Percentiles rank a stretch among this genome's conserved stretches.
phyloP scores from a whole-genome alignment of 345 rosid species.

The Kernera saxatilis region DNA sequence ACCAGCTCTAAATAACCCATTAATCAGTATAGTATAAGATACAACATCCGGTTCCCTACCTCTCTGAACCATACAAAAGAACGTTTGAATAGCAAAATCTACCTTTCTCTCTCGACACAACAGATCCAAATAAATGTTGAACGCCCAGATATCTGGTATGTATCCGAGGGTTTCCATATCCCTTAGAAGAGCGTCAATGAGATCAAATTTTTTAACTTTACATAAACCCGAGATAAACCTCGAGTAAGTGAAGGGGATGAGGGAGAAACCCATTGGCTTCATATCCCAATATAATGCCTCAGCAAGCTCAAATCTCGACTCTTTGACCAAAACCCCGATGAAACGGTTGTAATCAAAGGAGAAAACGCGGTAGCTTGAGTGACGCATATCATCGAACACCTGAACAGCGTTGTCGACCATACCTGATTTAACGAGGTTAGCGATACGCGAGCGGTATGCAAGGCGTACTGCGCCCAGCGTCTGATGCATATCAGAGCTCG shows the following conservation, averaged over 20 bases:
- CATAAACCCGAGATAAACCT: slow-evolving; percentile 90
- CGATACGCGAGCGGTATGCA: slow-evolving; percentile 65
- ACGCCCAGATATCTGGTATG: slow-evolving; percentile 80
- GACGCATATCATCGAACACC: slow-evolving; percentile 91
- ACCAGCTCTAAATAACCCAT: slow-evolving; percentile 57
- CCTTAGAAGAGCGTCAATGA: slow-evolving; percentile 47
- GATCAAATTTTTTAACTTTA: slow-evolving; percentile 44
- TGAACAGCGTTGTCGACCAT: slow-evolving; percentile 67
- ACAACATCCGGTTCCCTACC: slow-evolving; percentile 90
- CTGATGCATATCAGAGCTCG: slow-evolving; percentile 65
- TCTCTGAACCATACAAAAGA: slow-evolving; percentile 43
- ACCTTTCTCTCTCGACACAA: slow-evolving; percentile 50
- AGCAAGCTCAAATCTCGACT: slow-evolving; percentile 67
- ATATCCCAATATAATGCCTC: slow-evolving; percentile 53
- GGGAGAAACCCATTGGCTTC: slow-evolving; percentile 68
- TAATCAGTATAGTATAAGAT: slow-evolving; percentile 65
- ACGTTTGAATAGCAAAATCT: slow-evolving; percentile 56
- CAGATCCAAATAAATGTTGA: slow-evolving; percentile 66
- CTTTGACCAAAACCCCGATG: slow-evolving; percentile 64
- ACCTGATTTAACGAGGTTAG: slow-evolving; percentile 58
- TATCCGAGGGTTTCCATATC: slow-evolving; percentile 68
- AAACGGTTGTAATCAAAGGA: slow-evolving; percentile 80
- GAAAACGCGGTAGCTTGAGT: slow-evolving; percentile 66
- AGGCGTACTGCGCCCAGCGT: slow-evolving; percentile 86
- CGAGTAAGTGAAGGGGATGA: slow-evolving; percentile 79